phyloP scores from a whole-genome alignment of 2,329 filamentous ascomycete genomes.

The Cladosporium sp. region DNA sequence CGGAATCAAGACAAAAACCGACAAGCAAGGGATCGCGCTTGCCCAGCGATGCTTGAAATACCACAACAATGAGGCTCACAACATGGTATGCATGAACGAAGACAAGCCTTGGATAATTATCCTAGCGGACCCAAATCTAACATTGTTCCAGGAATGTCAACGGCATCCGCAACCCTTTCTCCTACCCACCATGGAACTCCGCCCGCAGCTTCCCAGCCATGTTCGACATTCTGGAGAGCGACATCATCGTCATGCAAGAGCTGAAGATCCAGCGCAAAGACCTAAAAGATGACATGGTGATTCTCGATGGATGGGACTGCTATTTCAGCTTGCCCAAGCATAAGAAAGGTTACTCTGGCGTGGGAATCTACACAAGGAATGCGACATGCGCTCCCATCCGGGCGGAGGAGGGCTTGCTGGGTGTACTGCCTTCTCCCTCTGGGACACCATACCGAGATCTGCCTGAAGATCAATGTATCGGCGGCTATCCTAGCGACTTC shows the following conservation, averaged over 20 bases:
- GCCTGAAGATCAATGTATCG: constrained; percentile 70
- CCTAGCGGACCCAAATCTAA: no score
- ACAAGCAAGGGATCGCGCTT: constrained; percentile 3
- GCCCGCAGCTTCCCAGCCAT: constrained; percentile 58
- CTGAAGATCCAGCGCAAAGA: constrained; percentile 95
- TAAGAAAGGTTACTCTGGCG: constrained; percentile 96
- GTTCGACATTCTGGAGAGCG: constrained; percentile 89
- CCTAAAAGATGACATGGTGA: constrained; percentile 88
- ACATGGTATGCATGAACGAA: constrained; percentile 27
- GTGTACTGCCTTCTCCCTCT: constrained; percentile 69
- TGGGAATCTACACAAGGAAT: constrained; percentile 92
- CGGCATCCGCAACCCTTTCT: constrained; percentile 52
- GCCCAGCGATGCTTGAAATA: neutral
- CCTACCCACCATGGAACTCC: constrained; percentile 49
- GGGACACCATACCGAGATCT: constrained; percentile 69
- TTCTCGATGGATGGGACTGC: constrained; percentile 92
- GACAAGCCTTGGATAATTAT: no score
- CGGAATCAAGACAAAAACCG: neutral
- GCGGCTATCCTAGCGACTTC: constrained; percentile 72
- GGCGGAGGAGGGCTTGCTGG: constrained; percentile 91
- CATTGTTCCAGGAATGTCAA: constrained; percentile 54
- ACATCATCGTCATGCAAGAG: constrained; percentile 94
- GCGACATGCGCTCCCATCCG: constrained; percentile 78
- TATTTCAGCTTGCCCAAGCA: constrained; percentile 90
- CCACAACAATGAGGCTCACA: constrained; percentile 32